Percentiles rank a stretch among this genome's conserved stretches.
Evolutionary conservation across 202 grass and related monocot genomes (phyloP).

Genomic region (Panicum hallii): DNA sequence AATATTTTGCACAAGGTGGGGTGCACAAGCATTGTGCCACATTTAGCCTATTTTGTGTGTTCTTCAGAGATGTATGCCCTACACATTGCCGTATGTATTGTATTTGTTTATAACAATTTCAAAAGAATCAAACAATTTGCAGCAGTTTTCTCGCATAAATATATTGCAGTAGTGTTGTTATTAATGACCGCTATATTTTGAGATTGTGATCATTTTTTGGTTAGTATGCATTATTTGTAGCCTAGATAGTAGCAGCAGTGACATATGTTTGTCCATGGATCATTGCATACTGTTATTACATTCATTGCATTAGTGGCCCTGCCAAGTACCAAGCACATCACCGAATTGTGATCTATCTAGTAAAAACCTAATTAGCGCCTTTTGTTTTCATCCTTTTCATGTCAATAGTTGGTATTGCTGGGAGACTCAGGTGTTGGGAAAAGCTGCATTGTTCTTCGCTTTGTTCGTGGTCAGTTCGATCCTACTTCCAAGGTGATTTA

Average conservation of each 20-base stretch:
- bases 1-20: background rate
- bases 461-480: slow-evolving; percentile 97
- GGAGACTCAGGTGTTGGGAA: slow-evolving; percentile 96
- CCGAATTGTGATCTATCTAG: slow-evolving; percentile 11
- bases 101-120: slow-evolving; percentile 12
- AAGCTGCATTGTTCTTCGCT: slow-evolving; percentile 96
- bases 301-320: background rate
- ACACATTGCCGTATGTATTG: background rate
- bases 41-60: slow-evolving; percentile 3
- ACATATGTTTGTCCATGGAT: background rate
- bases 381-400: slow-evolving; percentile 25
- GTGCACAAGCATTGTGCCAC: background rate
- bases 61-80: background rate
- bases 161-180: background rate
- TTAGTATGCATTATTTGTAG: background rate
- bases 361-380: background rate
- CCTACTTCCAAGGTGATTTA: slow-evolving; percentile 86
- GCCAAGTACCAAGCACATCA: background rate
- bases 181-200: background rate
- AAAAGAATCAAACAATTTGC: background rate
- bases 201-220: background rate
- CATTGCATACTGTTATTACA: background rate
- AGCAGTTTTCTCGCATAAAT: background rate
- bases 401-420: slow-evolving; percentile 79
- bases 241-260: background rate